Evolutionary conservation across 768 basidiomycete genomes (phyloP), one percentile per base, ranked within the genome.

Genomic region (Agaricus subrufescens): DNA sequence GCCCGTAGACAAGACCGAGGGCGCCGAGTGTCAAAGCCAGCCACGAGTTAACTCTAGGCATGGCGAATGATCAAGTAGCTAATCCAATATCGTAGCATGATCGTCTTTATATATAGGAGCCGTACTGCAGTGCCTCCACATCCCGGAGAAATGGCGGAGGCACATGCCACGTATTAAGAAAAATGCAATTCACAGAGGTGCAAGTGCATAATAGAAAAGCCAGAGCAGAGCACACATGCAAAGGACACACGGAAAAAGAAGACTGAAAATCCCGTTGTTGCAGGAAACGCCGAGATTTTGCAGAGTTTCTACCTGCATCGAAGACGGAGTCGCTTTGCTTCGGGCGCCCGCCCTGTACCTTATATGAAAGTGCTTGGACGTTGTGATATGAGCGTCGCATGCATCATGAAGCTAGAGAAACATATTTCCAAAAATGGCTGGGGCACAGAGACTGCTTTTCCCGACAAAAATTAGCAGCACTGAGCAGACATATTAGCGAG

Each of bases 1-100:
- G 55, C 37, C 77, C 76, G 29, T 61, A 52, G 30, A 65, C 75
- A 15, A 73, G 49, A 31, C 56, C 50, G 25, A 67, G 44, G 44
- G 63, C 46, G 40, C 58, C 65, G 14, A 66, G 58, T 38, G 68
- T 65, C 30, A 75, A 62, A n/a, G 66, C 64, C 31, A 68, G 62
- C 37, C 76, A 60, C 29, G 69, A 56, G 27, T 69, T 63, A 39
- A 73, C 54, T 53, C 61, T 69, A 52, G 63, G 60, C 74, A 75
- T 75, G 31, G 42, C 63, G 47, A 12, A 52, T 47, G 43, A 52
- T 52, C 27, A 30, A 39, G 19, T 37, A 39, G 43, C 38, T 23
- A 29, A 11, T 49, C n/a, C 39, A 49, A 3, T 9, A 3, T 25
- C 6, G 9, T 27, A 34, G 19, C n/a, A 27, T 31, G 26, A 23